Evolutionary conservation across 306 rosid species (phyloP).

Genomic region (Castanopsis chinensis): DNA sequence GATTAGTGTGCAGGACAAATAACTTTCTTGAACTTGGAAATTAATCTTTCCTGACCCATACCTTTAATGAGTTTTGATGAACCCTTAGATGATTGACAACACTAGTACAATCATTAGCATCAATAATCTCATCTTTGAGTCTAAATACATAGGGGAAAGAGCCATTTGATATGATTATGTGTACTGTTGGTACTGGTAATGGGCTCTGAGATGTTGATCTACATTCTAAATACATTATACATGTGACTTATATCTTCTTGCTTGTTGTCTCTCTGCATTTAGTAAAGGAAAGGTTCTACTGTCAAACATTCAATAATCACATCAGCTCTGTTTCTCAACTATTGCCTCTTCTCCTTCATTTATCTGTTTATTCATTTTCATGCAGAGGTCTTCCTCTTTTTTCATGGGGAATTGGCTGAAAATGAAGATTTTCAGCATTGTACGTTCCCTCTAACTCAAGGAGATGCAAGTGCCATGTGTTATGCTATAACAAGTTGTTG

Average conservation of each 20-base stretch:
- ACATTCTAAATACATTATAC: not conserved
- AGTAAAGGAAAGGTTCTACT: not conserved
- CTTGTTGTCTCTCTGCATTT: not conserved
- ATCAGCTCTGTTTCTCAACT: not conserved
- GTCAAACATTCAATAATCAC: not conserved
- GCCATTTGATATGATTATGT: too few species aligned
- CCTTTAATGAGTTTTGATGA: too few species aligned
- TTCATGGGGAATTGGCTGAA: slow-evolving; percentile 25
- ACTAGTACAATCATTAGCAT: too few species aligned
- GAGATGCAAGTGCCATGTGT: slow-evolving; percentile 12
- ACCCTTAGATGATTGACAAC: too few species aligned
- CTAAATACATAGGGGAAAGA: too few species aligned
- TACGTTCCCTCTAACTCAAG: slow-evolving; percentile 18
- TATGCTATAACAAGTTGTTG: slow-evolving; percentile 13
- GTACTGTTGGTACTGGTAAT: too few species aligned
- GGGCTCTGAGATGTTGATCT: not conserved
- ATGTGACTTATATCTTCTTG: not conserved
- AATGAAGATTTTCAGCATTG: slow-evolving; percentile 26
- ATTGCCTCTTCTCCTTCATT: not conserved
- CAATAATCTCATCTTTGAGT: too few species aligned
- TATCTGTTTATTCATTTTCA: slow-evolving; percentile 4
- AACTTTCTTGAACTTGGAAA: too few species aligned
- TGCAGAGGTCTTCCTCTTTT: slow-evolving; percentile 34
- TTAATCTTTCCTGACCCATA: too few species aligned
- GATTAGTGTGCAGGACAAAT: too few species aligned